Evolutionary conservation across 2,329 filamentous ascomycete species (phyloP).

Genomic region (Ceratocystis eucalypticola): DNA sequence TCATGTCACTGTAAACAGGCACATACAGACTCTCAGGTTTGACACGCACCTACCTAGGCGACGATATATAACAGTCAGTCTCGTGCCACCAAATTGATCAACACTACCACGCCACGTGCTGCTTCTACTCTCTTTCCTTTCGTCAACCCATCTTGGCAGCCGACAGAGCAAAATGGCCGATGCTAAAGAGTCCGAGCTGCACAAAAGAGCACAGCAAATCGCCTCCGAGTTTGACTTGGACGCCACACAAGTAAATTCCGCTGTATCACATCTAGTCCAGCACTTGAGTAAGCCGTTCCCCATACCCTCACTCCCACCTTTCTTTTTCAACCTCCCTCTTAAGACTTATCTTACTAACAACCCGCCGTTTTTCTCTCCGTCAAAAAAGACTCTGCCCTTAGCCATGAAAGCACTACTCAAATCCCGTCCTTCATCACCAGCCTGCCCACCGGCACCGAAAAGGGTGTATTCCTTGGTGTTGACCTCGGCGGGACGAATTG

Average conservation of each 20-base stretch:
- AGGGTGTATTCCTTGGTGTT: slow-evolving; percentile 33
- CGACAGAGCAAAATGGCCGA: background rate
- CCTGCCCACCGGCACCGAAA: slow-evolving; percentile 65
- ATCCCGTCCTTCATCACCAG: slow-evolving; percentile 67
- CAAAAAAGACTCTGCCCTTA: slow-evolving; percentile 34
- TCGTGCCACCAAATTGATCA: background rate
- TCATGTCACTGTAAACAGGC: too few species aligned
- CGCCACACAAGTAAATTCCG: background rate
- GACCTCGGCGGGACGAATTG: slow-evolving; percentile 28
- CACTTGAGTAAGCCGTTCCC: slow-evolving; percentile 12
- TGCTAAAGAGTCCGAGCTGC: background rate
- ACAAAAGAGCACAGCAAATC: background rate
- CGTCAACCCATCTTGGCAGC: background rate
- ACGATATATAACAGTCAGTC: too few species aligned
- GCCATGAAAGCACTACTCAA: slow-evolving; percentile 48
- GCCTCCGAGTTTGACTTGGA: slow-evolving; percentile 7
- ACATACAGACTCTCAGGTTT: too few species aligned
- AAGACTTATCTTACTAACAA: background rate
- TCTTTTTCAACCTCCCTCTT: background rate
- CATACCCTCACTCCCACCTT: background rate
- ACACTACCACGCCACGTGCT: background rate
- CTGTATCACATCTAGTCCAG: slow-evolving; percentile 8
- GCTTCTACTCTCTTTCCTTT: background rate
- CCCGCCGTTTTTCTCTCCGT: background rate
- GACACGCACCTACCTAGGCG: too few species aligned